Evolutionary conservation across 1,284 basidiomycete genomes (phyloP), one percentile per base, ranked within the genome.

Genomic region (Marasmius fiardii): DNA sequence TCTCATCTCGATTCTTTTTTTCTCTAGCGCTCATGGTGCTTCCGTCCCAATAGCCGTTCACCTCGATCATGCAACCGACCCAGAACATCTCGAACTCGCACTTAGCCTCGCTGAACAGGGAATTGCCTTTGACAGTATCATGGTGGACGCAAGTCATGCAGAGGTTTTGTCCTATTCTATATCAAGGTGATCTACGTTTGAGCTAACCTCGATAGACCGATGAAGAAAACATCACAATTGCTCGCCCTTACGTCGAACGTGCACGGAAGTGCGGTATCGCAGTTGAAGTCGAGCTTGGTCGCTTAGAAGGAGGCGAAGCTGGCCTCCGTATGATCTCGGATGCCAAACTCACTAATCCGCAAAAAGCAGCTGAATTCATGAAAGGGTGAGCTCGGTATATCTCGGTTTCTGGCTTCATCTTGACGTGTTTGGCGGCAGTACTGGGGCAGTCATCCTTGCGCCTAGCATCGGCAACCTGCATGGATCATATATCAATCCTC

Each of bases 381-480:
- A 65, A 67, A 44, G 74, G 71, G 76, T 73, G 52, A 11, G 60
- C 52, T 23, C 16, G 14, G n/a, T 35, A 14, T 24, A 16, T 26
- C 28, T 50, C 8, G 4, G 23, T 8, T 28, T 33, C n/a, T 33
- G 26, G 28, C 14, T 11, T 8, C 8, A 7, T 24, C 1, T 11
- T n/a, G 14, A 28, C 28, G 12, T 12, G 18, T n/a, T 1, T 18
- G 31, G 4, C 4, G 4, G 18, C 48, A 77, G 77, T 39, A 78
- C 76, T 14, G 76, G 77, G 8, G 77, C 77, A 4, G 66, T 67
- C 28, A 74, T 80, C 45, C 67, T 79, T 26, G 75, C 77, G 11
- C 78, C 78, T 11, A 78, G 76, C 54, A 78, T 80, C 50, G 78
- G 78, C 1, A 80, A 80, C 58, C 62, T 79, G 11, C 78, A 78